Base-by-base conservation (phyloP, 2,329 filamentous ascomycete genomes). In the Fusarium tanahbumbuense region DNA sequence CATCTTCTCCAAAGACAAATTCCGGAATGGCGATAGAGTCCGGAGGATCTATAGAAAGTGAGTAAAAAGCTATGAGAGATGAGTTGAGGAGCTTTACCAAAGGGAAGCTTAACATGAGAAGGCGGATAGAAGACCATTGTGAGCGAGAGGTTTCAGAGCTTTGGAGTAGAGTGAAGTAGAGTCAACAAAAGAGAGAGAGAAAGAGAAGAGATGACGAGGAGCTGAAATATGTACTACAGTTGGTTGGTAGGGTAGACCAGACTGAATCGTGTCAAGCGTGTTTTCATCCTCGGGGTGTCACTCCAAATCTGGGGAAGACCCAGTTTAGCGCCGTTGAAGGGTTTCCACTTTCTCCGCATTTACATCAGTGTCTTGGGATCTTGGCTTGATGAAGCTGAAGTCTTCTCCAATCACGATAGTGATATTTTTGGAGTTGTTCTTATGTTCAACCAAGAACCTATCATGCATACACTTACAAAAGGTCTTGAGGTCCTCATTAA, bases 21-120 rank as follows among this genome's bases (percentile, higher is more conserved):
- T 95, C 89, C 70, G 86, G 86, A 61, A 97, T 85, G 8, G 93
- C 86, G 72, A 97, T 86, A 30, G 88, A 88, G 78, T 96, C 93
- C 18, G 93, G 93, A 12, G 91, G 84, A 34, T 90, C 86, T 80
- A 77, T 22, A 32, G 5, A 40, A 20, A 34, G 50, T 57, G 34
- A 60, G 54, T 18, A 37, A 20, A 28, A 12, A 25, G 28, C 44
- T 13, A 41, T n/a, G 25, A n/a, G 23, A 22, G 8, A 27, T n/a
- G 20, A 67, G 67, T 46, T 66, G 23, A 20, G 28, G 13, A 8
- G 32, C 42, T 18, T 75, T 77, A 87, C 86, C 82, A 23, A 71
- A 72, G n/a, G 88, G 86, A 27, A 92, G 83, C 73, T 84, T 78
- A 8, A 88, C 85, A 86, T 88, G 91, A 73, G 86, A 78, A 11